These are phyloP conservation scores for Cladosporium cucumerinum DNA, from an alignment of 2,329 filamentous ascomycete genomes.

Conservation along the genomic window DNA sequence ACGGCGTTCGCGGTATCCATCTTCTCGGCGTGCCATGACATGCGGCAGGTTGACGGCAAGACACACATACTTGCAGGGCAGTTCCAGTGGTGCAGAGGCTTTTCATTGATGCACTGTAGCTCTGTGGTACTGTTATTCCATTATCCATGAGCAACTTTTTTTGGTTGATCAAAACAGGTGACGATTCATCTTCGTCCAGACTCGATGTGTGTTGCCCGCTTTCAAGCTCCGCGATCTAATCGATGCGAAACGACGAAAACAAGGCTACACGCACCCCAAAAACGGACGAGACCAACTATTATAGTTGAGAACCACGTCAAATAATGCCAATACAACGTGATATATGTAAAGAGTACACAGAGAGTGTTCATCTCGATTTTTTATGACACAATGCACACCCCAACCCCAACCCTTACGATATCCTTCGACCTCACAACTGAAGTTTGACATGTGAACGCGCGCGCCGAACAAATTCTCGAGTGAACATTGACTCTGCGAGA, in stretches of 20 bases:
- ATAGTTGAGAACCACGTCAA: background rate
- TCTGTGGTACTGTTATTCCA: background rate
- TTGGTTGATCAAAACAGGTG: background rate
- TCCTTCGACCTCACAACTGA: background rate
- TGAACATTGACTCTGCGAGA: background rate
- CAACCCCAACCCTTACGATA: background rate
- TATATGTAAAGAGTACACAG: background rate
- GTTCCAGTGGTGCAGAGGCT: background rate
- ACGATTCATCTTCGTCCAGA: background rate
- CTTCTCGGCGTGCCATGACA: background rate
- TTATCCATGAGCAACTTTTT: too few relatives aligned
- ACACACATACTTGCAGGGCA: background rate
- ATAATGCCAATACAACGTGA: background rate
- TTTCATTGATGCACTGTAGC: background rate
- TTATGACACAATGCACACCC: background rate
- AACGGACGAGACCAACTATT: background rate
- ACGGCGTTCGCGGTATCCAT: background rate
- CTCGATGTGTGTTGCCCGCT: background rate
- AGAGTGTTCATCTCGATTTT: background rate
- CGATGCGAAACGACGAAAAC: background rate
- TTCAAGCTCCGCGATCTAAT: background rate
- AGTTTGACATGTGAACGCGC: slow-evolving; percentile 8
- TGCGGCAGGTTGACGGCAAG: background rate
- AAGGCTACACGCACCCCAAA: background rate
- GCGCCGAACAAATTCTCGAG: slow-evolving; percentile 1